A percentile compares a stretch with the other conserved stretches of the same genome.
Conservation (phyloP, 2,329 filamentous ascomycete genomes). For the Periconia sp. region DNA sequence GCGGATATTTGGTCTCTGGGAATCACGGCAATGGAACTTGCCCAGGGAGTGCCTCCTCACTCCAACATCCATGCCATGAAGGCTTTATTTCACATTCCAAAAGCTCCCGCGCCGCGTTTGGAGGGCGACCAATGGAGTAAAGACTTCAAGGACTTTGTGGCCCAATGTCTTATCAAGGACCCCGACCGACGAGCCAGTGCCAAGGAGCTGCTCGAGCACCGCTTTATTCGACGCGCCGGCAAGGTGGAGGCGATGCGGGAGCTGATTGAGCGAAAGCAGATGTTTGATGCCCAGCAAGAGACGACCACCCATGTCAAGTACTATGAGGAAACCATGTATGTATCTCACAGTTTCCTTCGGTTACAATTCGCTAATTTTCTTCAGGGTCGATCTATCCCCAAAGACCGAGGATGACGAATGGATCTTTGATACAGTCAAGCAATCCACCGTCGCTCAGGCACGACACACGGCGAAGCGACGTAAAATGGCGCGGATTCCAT, state of each 20-base stretch:
- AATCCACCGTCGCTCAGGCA: conserved; percentile 63
- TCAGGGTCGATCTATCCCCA: conserved; percentile 67
- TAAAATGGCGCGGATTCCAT: conserved; percentile 55
- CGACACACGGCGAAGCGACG: conserved; percentile 56
- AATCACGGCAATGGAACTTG: conserved; percentile 91
- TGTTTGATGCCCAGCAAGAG: conserved; percentile 77
- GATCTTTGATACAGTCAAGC: conserved; percentile 93
- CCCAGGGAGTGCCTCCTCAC: conserved; percentile 90
- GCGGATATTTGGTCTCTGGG: conserved; percentile 97
- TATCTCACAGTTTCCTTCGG: conserved; percentile 5
- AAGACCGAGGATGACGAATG: conserved; percentile 80
- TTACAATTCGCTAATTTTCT: conserved; percentile 13
- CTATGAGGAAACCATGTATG: conserved; percentile 88
- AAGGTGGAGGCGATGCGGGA: conserved; percentile 89
- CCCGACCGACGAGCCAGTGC: conserved; percentile 83
- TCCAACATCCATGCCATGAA: conserved; percentile 99
- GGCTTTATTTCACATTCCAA: conserved; percentile 93
- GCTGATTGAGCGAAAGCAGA: conserved; percentile 80
- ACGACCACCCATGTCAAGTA: conserved; percentile 74
- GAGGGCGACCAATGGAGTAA: conserved; percentile 82
- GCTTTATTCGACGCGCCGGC: conserved; percentile 85
- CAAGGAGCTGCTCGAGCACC: conserved; percentile 84
- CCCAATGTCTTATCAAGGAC: conserved; percentile 90
- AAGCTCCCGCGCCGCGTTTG: conserved; percentile 81
- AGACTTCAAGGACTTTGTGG: conserved; percentile 93